Percentiles rank a stretch among this genome's conserved stretches.
Conservation (phyloP, 192 early-diverging fungal genomes). For the Jimgerdemannia lactiflua region DNA sequence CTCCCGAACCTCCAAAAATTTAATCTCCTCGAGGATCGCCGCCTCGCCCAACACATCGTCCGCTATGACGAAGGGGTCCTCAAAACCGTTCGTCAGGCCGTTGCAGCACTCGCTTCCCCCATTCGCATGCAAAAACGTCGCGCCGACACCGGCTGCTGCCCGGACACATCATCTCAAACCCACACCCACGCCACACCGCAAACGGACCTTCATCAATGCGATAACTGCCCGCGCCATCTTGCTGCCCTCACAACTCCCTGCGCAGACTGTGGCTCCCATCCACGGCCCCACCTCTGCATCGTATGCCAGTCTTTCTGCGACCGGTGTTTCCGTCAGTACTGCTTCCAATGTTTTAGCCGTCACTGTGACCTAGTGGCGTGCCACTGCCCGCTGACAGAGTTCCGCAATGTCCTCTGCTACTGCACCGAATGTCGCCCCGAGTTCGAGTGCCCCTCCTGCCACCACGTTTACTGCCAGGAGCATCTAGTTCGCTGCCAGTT, state of each 20-base stretch:
- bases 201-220: neutral
- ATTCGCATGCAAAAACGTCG: neutral
- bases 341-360: neutral
- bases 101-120: neutral
- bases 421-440: slow-evolving; percentile 1
- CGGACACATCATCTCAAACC: neutral
- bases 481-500: neutral
- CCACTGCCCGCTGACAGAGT: neutral
- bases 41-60: neutral
- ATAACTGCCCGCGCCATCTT: neutral
- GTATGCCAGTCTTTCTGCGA: slow-evolving; percentile 1
- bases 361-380: neutral
- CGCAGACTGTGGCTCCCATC: neutral
- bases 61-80: neutral
- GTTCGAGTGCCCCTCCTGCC: neutral
- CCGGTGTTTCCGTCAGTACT: neutral
- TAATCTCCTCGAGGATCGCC: neutral
- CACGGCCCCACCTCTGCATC: neutral
- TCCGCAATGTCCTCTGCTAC: slow-evolving; percentile 4
- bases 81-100: neutral
- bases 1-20: neutral
- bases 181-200: neutral
- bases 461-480: neutral
- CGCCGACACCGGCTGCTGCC: neutral
- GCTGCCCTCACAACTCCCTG: neutral